phyloP scores from a whole-genome alignment of 768 basidiomycete genomes.

The Leccinum arenicola region DNA sequence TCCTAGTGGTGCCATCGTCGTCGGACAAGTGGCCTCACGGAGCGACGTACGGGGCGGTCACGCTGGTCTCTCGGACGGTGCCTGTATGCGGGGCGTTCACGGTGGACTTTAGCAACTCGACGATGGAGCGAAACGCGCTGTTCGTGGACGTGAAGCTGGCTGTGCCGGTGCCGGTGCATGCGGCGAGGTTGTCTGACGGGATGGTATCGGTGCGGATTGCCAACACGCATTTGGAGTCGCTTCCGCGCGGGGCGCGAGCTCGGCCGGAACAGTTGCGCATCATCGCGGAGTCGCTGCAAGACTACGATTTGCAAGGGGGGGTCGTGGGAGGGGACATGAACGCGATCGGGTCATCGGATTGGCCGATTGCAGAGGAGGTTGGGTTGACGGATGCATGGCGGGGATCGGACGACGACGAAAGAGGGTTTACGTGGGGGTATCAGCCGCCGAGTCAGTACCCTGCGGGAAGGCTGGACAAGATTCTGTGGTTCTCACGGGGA shows the following conservation, averaged over 20 bases:
- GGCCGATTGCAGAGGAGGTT: conserved; percentile 37
- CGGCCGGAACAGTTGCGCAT: conserved; percentile 50
- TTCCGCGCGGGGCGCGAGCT: conserved; percentile 44
- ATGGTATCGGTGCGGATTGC: conserved; percentile 54
- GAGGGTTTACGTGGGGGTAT: conserved; percentile 68
- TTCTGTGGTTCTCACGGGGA: conserved; percentile 52
- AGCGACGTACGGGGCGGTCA: conserved; percentile 63
- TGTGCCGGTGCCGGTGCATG: conserved; percentile 30
- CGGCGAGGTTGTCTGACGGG: conserved; percentile 33
- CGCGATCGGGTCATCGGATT: conserved; percentile 49
- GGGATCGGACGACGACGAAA: conserved; percentile 40
- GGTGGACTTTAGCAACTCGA: conserved; percentile 51
- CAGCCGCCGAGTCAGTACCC: conserved; percentile 50
- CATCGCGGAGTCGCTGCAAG: conserved; percentile 49
- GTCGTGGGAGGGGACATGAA: conserved; percentile 76
- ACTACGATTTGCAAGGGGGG: conserved; percentile 49
- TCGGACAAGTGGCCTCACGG: conserved; percentile 51
- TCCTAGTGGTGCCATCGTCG: conserved; percentile 55
- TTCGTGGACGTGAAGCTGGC: conserved; percentile 54
- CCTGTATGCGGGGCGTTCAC: conserved; percentile 47
- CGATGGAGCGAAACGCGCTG: conserved; percentile 53
- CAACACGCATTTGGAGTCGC: conserved; percentile 76
- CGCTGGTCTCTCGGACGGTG: conserved; percentile 59
- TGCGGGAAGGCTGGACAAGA: conserved; percentile 59
- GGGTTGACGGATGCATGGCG: conserved; percentile 63